Conservation (phyloP, 176 grass and related monocot genomes). For the Bolboschoenus planiculmis region DNA sequence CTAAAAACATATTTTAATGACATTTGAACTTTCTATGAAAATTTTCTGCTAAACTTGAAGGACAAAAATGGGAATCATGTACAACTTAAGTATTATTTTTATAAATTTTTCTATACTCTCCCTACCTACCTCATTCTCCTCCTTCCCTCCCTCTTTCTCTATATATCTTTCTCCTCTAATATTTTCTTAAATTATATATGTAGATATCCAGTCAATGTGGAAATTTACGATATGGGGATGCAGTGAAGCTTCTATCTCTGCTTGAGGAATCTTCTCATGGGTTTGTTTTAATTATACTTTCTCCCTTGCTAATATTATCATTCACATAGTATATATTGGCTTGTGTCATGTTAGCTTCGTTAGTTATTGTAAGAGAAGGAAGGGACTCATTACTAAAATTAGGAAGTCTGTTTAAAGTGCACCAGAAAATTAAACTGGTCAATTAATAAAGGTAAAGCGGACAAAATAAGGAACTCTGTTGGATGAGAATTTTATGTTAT, state of each 20-base stretch:
- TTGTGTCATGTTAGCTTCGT: background rate
- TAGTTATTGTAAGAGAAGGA: background rate
- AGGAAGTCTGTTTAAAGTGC: background rate
- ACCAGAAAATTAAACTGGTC: background rate
- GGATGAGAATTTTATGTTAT: background rate
- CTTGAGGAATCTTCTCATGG: conserved; percentile 87
- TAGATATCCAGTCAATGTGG: conserved; percentile 69
- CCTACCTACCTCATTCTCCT: background rate
- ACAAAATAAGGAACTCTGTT: background rate
- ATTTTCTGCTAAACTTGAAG: background rate
- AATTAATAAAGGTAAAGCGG: background rate
- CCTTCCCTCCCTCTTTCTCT: background rate
- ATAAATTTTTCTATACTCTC: background rate
- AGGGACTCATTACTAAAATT: background rate
- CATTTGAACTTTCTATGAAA: background rate
- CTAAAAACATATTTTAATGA: background rate
- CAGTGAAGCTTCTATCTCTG: conserved; percentile 61
- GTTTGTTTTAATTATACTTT: conserved; percentile 37
- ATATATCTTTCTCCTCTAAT: background rate
- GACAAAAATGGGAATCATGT: background rate
- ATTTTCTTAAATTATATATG: conserved; percentile 8
- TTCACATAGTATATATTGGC: background rate
- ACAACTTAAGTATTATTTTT: conserved; percentile 14
- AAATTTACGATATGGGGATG: conserved; percentile 63
- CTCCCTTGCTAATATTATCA: background rate